Evolutionary conservation across 2,329 filamentous ascomycete genomes (phyloP).

Genomic region (Cercospora zeae-maydis): DNA sequence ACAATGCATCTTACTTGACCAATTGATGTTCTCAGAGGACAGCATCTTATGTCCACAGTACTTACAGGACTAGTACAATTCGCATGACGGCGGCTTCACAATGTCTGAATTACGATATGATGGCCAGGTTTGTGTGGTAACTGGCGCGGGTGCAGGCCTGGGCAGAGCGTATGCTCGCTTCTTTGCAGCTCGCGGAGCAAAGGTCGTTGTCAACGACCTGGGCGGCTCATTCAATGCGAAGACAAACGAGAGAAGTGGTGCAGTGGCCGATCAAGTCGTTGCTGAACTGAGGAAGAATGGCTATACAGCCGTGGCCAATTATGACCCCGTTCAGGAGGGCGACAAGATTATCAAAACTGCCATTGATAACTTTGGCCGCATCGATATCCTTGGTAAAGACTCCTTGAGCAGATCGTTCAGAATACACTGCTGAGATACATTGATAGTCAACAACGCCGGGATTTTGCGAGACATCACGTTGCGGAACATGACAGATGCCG

Average conservation of each 20-base stretch:
- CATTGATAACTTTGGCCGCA: constrained; percentile 71
- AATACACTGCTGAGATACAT: neutral
- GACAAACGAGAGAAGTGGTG: constrained; percentile 68
- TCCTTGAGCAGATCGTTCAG: constrained; percentile 54
- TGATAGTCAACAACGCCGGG: constrained; percentile 80
- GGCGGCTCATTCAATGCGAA: constrained; percentile 89
- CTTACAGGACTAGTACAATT: neutral
- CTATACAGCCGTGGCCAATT: constrained; percentile 94
- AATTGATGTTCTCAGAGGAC: neutral
- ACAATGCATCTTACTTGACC: neutral
- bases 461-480: constrained; percentile 92
- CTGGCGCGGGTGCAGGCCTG: constrained; percentile 75
- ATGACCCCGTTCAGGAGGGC: constrained; percentile 87
- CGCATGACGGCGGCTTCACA: neutral
- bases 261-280: constrained; percentile 73
- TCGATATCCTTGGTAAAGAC: constrained; percentile 65
- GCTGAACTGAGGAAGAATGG: constrained; percentile 77
- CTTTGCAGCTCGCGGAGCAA: constrained; percentile 84
- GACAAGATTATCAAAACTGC: constrained; percentile 89
- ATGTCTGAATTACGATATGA: constrained; percentile 64
- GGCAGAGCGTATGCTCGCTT: constrained; percentile 80
- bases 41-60: neutral
- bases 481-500: constrained; percentile 92
- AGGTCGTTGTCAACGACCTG: constrained; percentile 91
- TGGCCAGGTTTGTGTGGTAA: constrained; percentile 80